Conservation (phyloP, 345 rosid species). For the Leavenworthia alabamica region DNA sequence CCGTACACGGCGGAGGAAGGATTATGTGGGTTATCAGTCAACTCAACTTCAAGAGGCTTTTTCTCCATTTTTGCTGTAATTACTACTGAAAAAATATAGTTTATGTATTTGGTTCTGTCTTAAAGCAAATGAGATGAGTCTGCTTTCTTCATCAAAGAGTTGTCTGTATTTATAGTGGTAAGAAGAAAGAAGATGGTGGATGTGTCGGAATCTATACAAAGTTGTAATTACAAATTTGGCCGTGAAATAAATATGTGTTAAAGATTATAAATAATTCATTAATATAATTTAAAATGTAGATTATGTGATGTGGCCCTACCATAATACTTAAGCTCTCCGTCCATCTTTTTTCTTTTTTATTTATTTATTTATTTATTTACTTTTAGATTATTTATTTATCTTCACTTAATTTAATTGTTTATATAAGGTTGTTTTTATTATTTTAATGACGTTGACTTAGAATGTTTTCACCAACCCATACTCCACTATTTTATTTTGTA, state of each 20-base stretch:
- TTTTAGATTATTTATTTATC: background rate
- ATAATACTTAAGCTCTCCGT: conserved; percentile 14
- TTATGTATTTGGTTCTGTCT: background rate
- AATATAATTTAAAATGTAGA: background rate
- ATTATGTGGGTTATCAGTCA: conserved; percentile 14
- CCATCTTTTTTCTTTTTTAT: conserved; percentile 12
- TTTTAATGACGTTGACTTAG: background rate
- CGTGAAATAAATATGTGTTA: conserved; percentile 17
- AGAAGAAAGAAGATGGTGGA: conserved; percentile 15
- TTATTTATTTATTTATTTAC: too few relatives aligned
- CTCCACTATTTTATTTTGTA: too few relatives aligned
- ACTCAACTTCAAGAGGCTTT: conserved; percentile 29
- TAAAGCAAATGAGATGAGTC: conserved; percentile 19
- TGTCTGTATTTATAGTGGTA: conserved; percentile 25
- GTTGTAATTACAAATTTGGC: conserved; percentile 21
- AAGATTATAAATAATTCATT: background rate
- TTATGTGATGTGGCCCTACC: conserved; percentile 12
- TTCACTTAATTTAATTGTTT: background rate
- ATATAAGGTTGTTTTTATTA: background rate
- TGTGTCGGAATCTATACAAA: conserved; percentile 26
- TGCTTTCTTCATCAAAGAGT: conserved; percentile 12
- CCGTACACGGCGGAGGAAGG: conserved; percentile 21
- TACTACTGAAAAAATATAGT: background rate
- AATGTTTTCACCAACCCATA: background rate
- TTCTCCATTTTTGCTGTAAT: conserved; percentile 25